These are phyloP conservation scores for Xerocomus nothofagi DNA, from an alignment of 1,284 basidiomycete genomes.

Conservation along the genomic window DNA sequence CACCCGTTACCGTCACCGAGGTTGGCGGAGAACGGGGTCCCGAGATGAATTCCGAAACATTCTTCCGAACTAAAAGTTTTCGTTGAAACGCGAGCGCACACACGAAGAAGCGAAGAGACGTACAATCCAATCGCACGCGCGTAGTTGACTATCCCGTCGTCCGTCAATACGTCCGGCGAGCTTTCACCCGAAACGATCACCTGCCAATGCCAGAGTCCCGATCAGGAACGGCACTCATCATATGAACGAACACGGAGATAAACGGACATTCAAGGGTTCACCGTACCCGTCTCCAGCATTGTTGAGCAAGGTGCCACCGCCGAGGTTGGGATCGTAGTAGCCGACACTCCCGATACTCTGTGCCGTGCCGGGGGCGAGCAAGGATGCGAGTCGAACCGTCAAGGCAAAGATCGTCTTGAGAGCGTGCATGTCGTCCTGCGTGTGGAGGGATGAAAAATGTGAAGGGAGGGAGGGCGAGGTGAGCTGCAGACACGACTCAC, in stretches of 20 bases:
- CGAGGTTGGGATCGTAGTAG: conserved; percentile 45
- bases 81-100: not conserved
- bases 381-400: conserved; percentile 3
- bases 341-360: conserved; percentile 20
- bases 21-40: conserved; percentile 57
- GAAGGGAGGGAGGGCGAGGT: not conserved
- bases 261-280: conserved; percentile 60
- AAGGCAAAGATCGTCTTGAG: conserved; percentile 9
- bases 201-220: conserved; percentile 27
- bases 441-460: not conserved
- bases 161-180: conserved; percentile 54
- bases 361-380: conserved; percentile 1
- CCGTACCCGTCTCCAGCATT: conserved; percentile 48
- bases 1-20: conserved; percentile 63
- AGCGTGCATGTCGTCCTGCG: conserved; percentile 8
- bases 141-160: conserved; percentile 57
- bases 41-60: conserved; percentile 62
- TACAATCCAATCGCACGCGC: conserved; percentile 64
- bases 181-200: conserved; percentile 58
- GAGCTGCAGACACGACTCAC: not conserved
- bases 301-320: conserved; percentile 57
- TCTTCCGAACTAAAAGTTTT: conserved; percentile 55
- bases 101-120: conserved; percentile 8
- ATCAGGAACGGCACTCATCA: not conserved
- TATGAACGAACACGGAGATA: not conserved